A percentile compares a stretch with the other conserved stretches of the same genome.
These are phyloP conservation scores for Leccinum pellstonianum DNA, from an alignment of 768 basidiomycete species.

Conservation along the genomic window DNA sequence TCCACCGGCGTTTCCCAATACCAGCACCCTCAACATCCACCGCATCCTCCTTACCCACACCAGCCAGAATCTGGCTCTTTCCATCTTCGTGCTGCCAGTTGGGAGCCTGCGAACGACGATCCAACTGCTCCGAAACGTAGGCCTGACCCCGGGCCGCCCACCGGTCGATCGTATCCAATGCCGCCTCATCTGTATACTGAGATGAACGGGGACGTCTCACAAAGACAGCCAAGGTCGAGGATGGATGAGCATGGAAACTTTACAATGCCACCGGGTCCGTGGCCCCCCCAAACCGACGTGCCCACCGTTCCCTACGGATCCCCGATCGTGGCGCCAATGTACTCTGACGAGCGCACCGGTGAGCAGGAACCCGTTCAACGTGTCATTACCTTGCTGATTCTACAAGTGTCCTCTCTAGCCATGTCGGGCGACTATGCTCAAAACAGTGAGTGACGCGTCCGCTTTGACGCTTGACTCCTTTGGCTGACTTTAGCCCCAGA, in stretches of 20 bases:
- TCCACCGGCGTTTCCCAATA: slow-evolving; percentile 27
- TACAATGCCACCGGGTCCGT: slow-evolving; percentile 29
- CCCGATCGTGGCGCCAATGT: slow-evolving; percentile 46
- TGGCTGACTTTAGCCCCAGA: slow-evolving; percentile 27
- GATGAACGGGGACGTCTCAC: slow-evolving; percentile 32
- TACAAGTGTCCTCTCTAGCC: slow-evolving; percentile 30
- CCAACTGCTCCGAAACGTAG: slow-evolving; percentile 37
- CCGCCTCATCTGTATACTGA: slow-evolving; percentile 36
- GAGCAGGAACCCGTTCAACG: slow-evolving; percentile 21
- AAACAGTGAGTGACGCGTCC: slow-evolving; percentile 39
- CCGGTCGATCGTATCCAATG: slow-evolving; percentile 36
- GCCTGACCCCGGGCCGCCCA: slow-evolving; percentile 32
- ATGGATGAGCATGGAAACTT: slow-evolving; percentile 34
- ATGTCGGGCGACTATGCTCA: slow-evolving; percentile 43
- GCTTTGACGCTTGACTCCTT: slow-evolving; percentile 6
- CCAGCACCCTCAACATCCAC: slow-evolving; percentile 30
- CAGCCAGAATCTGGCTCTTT: slow-evolving; percentile 37
- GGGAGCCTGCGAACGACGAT: slow-evolving; percentile 43
- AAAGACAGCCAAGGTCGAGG: slow-evolving; percentile 29
- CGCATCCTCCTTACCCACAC: slow-evolving; percentile 27
- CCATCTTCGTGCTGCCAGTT: slow-evolving; percentile 62
- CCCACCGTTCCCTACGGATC: slow-evolving; percentile 41
- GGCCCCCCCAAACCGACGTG: slow-evolving; percentile 35
- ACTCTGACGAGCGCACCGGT: slow-evolving; percentile 61
- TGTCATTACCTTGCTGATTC: slow-evolving; percentile 16